Base-by-base conservation (phyloP, 768 basidiomycete genomes). In the Trametes punicea region DNA sequence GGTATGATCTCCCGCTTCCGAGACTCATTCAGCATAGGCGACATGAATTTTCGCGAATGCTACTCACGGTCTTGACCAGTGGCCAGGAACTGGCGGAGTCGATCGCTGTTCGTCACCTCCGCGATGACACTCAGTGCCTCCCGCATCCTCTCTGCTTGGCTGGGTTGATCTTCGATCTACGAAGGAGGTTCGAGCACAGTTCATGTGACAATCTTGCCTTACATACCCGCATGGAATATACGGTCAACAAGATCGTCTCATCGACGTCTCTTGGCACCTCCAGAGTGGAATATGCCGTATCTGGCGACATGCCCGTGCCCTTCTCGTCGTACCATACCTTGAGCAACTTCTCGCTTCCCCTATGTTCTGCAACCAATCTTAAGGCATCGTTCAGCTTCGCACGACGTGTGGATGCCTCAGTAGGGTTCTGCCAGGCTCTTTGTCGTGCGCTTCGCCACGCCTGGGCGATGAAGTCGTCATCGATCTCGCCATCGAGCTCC, bases 11-110 rank as follows among this genome's bases (percentile, higher is more conserved):
- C 88, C 91, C 56, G 87, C 87, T 93, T 59, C 23, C 2, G 27
- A 36, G 26, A 4, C 42, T 18, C 10, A 26, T 44, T 46, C 40
- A 49, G 31, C 27, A 30, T 6, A 25, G 27, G 45, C 18, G 27
- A 36, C n/a, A 33, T 3, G 26, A 57, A 30, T 6, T 18, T 4
- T 41, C 33, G 47, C 20, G 10, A 30, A 13, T 11, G 6, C 31
- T 31, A 81, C 92, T 62, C 73, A 95, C 93, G 87, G 71, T 93
- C 89, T 54, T 71, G 72, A 4, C 90, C 89, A 1, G 84, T 80
- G 48, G 80, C 73, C 1, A 87, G 64, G 66, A 86, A 89, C 48
- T 79, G 76, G 31, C 81, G 78, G 50, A 96, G 67, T 6, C 85
- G 82, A n/a, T 75, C 76, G 65, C 90, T 94, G 49, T 89, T 80